Evolutionary conservation across 2,329 filamentous ascomycete species (phyloP), one percentile per base, ranked within the genome.

Genomic region (Arachnomyces sp.): DNA sequence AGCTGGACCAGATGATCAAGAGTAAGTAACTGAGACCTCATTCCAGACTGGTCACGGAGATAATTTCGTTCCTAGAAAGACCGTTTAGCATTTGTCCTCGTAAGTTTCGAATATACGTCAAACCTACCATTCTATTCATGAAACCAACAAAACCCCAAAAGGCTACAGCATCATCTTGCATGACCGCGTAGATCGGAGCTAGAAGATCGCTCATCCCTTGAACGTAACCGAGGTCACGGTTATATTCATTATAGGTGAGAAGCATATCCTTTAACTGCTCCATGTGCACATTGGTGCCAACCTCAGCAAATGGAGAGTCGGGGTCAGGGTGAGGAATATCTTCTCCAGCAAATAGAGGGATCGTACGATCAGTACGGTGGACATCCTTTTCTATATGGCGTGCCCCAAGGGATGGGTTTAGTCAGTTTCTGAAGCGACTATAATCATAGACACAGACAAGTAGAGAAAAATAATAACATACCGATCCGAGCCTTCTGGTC

Each of bases 211-310:
- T 95, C 92, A 98, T 98, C 45, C 92, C 92, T 68, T 98, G 92
- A 1, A 98, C 92, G 57, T 98, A 98, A 36, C 93, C 92, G 2
- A 98, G 75, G 43, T 92, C 86, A 44, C 81, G 85, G 67, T 98
- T 98, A 66, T 93, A 93, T 66, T 98, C 92, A 60, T 98, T 96
- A 63, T 98, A 98, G 0, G 92, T 96, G 13, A 98, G 74, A 1
- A 98, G 80, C 86, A 98, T 94, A 60, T 98, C 92, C 67, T 98
- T 98, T 78, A 98, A 86, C 68, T 98, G 92, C 65, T 98, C 92
- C 48, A 98, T 76, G 62, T 98, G 92, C 4, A 95, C 89, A 54
- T 98, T 98, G 34, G 92, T 98, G 47, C 92, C 92, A 3, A 82
- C 78, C 33, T 89, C 85, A 9, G 90, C 86, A 62, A 96, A 98